Evolutionary conservation across 352 stramenopile species (phyloP), one percentile per base, ranked within the genome.

Genomic region (Phytophthora melonis): DNA sequence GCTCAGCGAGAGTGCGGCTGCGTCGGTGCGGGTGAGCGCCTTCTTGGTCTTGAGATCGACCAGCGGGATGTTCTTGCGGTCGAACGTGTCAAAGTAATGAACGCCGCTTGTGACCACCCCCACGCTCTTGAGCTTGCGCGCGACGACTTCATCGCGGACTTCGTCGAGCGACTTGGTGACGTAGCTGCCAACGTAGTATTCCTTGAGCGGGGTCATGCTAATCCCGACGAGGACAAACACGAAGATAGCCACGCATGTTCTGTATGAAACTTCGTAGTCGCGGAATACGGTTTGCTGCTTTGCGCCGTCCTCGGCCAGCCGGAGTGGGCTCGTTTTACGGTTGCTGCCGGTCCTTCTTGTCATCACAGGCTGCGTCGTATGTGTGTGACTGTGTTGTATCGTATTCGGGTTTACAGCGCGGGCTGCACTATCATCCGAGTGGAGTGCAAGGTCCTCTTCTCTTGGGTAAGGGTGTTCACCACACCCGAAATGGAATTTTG

Each of bases 71-170:
- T 36, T 36, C 10, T 56, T 39, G 16, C 70, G 75, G 5, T 72
- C 63, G 30, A 79, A 81, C 32, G 75, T 77, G 49, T 78, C 72
- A 23, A 78, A 79, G 36, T 71, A 78, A 65, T 82, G 75, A 11
- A 80, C 57, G 13, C 57, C 54, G 23, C 59, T 78, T 2, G 66
- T 74, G 36, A 79, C 52, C 36, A 77, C 59, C 0, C 66, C 67
- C 19, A 82, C 27, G 36, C 67, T 41, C 27, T 61, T 57, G 43
- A 79, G 68, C 53, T 76, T 55, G 18, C 76, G 72, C 7, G 61
- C 72, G 8, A 72, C 76, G 16, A 70, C 36, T 39, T 72, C 65
- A 54, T 72, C 53, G 8, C 65, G 65, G 9, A 72, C 65, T 60
- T 72, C 57, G 56, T 75, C 68, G 62, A 82, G 74, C 34, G 63